Base-by-base conservation (phyloP, 2,329 filamentous ascomycete species). In the Malbranchea zuffiana region DNA sequence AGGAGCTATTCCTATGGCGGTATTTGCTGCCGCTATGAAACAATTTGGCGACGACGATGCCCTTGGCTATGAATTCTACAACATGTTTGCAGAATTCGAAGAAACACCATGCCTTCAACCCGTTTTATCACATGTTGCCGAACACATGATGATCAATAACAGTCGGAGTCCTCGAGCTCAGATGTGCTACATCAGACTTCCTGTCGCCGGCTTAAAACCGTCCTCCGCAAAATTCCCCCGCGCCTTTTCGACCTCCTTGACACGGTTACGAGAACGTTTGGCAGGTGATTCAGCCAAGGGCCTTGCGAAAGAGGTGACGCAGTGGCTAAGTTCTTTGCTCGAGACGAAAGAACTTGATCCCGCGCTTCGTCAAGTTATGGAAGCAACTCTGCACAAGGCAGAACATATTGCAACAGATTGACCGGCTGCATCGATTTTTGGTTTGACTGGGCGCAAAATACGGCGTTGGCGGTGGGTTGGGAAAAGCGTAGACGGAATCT, bases 1-100 rank as follows among this genome's bases (percentile, higher is more conserved):
- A 42, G 90, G 90, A n/a, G 90, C 85, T 11, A 94, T 98, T 47
- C 87, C 90, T 2, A 73, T 86, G 39, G 86, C 88, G 25, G 83
- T 98, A 32, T 95, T 94, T 53, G 85, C 94, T 51, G 76, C 84
- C 15, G 80, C 86, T 4, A 77, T 78, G 63, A 84, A 81, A 56
- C 79, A 94, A 50, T 73, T 81, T 35, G 77, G 82, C 46, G 76
- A 79, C 55, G 74, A 72, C 42, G 61, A 76, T 1, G 63, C 67
- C 1, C 69, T 85, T 5, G 84, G 77, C 3, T 77, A 80, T 50
- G 64, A 72, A 15, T 94, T 95, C 61, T 96, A 90, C 59, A 67
- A 81, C 50, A 72, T 92, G 62, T 81, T 93, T 46, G 67, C 75
- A 2, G 65, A 69, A 4, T 95, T 93, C 57, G 65, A 69, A 13